Conservation (phyloP, 2,329 filamentous ascomycete genomes). For the Xylaria sp. region DNA sequence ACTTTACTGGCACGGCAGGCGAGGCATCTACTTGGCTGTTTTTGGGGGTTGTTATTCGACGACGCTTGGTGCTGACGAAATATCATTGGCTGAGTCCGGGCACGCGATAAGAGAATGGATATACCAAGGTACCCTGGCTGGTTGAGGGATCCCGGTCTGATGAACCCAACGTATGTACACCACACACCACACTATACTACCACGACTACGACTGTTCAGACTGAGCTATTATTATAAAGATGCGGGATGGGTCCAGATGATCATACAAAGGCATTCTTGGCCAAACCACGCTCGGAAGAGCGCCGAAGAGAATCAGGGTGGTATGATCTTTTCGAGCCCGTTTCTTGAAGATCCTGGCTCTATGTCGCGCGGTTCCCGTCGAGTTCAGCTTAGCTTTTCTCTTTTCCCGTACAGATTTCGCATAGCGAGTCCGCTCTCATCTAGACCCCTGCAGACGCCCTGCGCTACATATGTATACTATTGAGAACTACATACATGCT, state of each 20-base stretch:
- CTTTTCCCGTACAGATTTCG: not conserved
- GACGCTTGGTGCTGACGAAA: not conserved
- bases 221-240: conserved; percentile 25
- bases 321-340: not conserved
- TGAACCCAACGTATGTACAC: not conserved
- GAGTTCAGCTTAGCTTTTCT: conserved; percentile 2
- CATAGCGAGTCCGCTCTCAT: conserved; percentile 3
- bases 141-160: conserved; percentile 8
- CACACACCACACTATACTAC: too few relatives aligned
- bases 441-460: conserved; percentile 21
- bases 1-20: conserved; percentile 13
- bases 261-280: not conserved
- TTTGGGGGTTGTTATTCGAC: conserved; percentile 21
- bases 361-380: not conserved
- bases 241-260: conserved; percentile 26
- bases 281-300: not conserved
- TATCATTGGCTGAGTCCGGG: conserved; percentile 32
- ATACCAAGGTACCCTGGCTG: conserved; percentile 16
- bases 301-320: not conserved
- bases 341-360: not conserved
- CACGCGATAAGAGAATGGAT: conserved; percentile 39
- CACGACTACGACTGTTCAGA: not conserved
- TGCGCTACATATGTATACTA: not conserved
- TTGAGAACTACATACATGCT: not conserved
- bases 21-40: conserved; percentile 34